phyloP scores from a whole-genome alignment of 1,139 yeast species.

The Protomyces pachydermus region DNA sequence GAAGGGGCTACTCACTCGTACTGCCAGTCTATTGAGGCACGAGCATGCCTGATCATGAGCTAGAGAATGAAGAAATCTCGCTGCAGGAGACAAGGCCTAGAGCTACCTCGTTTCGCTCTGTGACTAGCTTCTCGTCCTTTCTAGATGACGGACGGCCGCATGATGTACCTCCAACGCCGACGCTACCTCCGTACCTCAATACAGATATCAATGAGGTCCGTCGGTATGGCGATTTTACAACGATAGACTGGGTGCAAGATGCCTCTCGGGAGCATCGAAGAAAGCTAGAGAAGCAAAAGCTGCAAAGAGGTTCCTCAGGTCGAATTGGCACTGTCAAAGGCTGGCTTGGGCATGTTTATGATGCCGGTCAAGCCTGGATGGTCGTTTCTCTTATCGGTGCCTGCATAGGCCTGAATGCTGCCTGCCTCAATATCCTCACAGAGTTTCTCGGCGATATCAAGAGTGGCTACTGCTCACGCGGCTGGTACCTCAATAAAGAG shows the following conservation, averaged over 20 bases:
- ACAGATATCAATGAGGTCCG: slow-evolving; percentile 34
- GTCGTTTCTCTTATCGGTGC: slow-evolving; percentile 70
- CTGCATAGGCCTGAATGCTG: slow-evolving; percentile 76
- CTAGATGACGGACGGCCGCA: neutral
- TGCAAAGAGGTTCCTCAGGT: slow-evolving; percentile 25
- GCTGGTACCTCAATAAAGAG: slow-evolving; percentile 64
- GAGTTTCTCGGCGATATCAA: slow-evolving; percentile 79
- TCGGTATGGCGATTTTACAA: slow-evolving; percentile 40
- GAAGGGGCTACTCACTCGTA: too few relatives aligned
- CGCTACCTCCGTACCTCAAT: neutral
- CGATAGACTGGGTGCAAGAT: slow-evolving; percentile 77
- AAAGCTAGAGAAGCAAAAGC: slow-evolving; percentile 35
- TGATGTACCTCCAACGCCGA: neutral
- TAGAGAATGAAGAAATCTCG: neutral
- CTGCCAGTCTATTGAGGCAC: neutral
- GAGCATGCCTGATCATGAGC: neutral
- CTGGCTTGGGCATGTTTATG: slow-evolving; percentile 36
- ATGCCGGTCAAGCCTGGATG: slow-evolving; percentile 66
- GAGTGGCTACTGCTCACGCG: slow-evolving; percentile 67
- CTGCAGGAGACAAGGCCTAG: neutral
- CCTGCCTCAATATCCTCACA: slow-evolving; percentile 69
- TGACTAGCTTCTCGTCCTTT: neutral
- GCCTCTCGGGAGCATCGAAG: slow-evolving; percentile 49
- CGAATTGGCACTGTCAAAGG: slow-evolving; percentile 28
- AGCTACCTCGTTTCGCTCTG: neutral